Percentiles rank a stretch among this genome's conserved stretches.
These are phyloP conservation scores for Cordyceps tenuipes DNA, from an alignment of 2,329 filamentous ascomycete genomes.

Conservation along the genomic window DNA sequence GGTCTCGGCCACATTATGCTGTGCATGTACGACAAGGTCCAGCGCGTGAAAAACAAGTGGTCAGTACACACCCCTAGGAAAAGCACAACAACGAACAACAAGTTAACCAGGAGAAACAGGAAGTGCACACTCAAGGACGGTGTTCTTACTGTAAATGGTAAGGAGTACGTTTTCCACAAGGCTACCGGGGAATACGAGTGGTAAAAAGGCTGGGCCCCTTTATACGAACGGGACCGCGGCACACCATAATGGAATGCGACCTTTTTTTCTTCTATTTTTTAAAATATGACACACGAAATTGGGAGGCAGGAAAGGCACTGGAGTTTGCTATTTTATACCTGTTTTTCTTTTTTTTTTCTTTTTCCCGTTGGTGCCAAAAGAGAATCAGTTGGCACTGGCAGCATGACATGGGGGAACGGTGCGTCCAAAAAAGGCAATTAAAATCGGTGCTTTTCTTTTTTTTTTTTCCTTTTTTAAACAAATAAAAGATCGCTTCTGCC, in stretches of 20 bases:
- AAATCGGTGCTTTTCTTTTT: no score
- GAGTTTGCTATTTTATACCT: not conserved
- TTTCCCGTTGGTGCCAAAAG: no score
- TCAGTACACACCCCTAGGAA: conserved; percentile 26
- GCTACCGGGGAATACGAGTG: conserved; percentile 96
- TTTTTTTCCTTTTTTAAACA: no score
- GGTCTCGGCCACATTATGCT: conserved; percentile 85
- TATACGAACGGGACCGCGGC: not conserved
- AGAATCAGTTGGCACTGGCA: no score
- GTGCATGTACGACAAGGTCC: conserved; percentile 98
- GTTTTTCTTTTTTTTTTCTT: not conserved
- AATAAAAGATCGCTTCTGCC: no score
- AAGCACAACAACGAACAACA: no score
- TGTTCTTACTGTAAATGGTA: conserved; percentile 84
- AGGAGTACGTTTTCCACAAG: conserved; percentile 97
- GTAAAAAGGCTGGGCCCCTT: conserved; percentile 40
- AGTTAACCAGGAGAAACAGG: conserved; percentile 38
- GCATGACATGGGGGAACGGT: no score
- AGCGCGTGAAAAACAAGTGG: conserved; percentile 98
- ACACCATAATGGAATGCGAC: not conserved
- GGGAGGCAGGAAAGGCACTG: not conserved
- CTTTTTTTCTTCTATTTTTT: not conserved
- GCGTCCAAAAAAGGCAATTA: no score
- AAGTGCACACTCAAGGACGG: conserved; percentile 98
- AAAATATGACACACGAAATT: not conserved